Percentiles rank a stretch among this genome's conserved stretches.
Evolutionary conservation across 345 rosid genomes (phyloP).

Genomic region (Pugionium dolabratum): DNA sequence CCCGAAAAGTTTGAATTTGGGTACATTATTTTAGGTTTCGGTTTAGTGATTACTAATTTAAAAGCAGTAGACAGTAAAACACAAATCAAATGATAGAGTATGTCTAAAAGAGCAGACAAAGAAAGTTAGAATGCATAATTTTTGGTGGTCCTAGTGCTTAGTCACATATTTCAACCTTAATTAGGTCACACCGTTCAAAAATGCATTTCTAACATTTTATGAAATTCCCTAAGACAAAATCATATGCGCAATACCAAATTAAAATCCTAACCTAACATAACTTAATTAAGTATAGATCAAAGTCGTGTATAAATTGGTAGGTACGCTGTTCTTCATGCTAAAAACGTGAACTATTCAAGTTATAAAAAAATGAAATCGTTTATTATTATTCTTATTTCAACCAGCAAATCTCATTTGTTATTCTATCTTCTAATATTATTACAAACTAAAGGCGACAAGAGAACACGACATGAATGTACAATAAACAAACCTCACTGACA

Average conservation of each 20-base stretch:
- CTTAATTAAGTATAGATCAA: constrained; percentile 1
- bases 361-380: not conserved
- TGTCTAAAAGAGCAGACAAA: not conserved
- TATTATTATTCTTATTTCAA: not conserved
- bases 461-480: constrained; percentile 11
- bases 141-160: not conserved
- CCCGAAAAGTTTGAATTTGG: not conserved
- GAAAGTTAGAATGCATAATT: not conserved
- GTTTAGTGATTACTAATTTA: not conserved
- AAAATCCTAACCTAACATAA: not conserved
- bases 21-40: not conserved
- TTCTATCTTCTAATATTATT: not conserved
- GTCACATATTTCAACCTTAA: not conserved
- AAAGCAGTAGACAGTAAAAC: not conserved
- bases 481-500: constrained; percentile 2
- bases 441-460: not conserved
- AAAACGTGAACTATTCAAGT: constrained; percentile 35
- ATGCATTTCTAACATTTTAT: too few species aligned
- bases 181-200: too few species aligned
- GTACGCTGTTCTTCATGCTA: constrained; percentile 23
- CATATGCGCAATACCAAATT: not conserved
- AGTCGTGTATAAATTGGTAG: constrained; percentile 2
- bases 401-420: constrained; percentile 7
- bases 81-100: not conserved
- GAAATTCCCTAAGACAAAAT: too few species aligned